Conservation (phyloP, 2,329 filamentous ascomycete genomes). For the Colletotrichum navitas region DNA sequence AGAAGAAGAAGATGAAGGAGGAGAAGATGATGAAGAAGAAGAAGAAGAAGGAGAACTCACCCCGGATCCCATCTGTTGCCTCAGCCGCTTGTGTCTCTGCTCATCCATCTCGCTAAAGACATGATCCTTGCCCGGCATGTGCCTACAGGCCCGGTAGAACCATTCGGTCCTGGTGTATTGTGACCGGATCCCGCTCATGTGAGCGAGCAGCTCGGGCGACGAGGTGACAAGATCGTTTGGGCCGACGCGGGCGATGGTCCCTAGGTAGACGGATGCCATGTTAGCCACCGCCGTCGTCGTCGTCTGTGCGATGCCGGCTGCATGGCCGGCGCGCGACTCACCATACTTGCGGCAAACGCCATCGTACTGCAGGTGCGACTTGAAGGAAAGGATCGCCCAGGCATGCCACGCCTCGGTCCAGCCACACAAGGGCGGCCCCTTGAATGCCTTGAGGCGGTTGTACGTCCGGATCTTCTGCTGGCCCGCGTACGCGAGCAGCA, state of each 20-base stretch:
- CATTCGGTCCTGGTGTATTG: conserved; percentile 52
- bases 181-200: conserved; percentile 52
- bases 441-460: conserved; percentile 32
- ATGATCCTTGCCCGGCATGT: conserved; percentile 53
- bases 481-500: conserved; percentile 8
- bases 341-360: conserved; percentile 35
- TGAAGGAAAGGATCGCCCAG: conserved; percentile 32
- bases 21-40: no score
- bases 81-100: conserved; percentile 52
- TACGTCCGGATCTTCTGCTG: conserved; percentile 26
- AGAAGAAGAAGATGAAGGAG: no score
- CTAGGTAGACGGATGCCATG: conserved; percentile 38
- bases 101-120: conserved; percentile 53
- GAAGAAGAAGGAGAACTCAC: not conserved
- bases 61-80: conserved; percentile 58
- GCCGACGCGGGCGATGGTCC: conserved; percentile 56
- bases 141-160: conserved; percentile 52
- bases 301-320: not conserved
- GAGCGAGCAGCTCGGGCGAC: conserved; percentile 53
- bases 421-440: conserved; percentile 18
- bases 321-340: not conserved
- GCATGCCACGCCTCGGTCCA: conserved; percentile 33
- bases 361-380: conserved; percentile 38
- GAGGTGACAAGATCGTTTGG: conserved; percentile 56
- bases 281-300: not conserved